A percentile compares a stretch with the other conserved stretches of the same genome.
Conservation (phyloP, 768 basidiomycete genomes). For the Boletus subparvulus region DNA sequence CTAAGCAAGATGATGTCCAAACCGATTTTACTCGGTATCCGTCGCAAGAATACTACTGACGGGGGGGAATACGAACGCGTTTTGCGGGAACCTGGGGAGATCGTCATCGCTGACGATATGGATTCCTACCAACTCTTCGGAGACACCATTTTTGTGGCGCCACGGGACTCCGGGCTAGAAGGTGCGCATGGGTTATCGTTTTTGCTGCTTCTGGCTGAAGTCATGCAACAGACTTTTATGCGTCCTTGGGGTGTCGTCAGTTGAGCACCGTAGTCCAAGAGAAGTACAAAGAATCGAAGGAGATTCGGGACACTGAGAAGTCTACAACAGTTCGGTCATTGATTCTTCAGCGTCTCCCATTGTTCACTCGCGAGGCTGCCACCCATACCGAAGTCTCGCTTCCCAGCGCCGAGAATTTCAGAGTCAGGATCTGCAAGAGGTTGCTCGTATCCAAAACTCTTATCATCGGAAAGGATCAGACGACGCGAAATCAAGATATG, state of each 20-base stretch:
- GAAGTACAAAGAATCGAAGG: slow-evolving; percentile 57
- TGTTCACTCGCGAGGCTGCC: slow-evolving; percentile 62
- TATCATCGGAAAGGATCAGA: slow-evolving; percentile 45
- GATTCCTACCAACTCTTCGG: slow-evolving; percentile 74
- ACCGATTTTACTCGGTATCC: slow-evolving; percentile 69
- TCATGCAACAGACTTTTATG: slow-evolving; percentile 58
- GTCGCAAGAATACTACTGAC: slow-evolving; percentile 43
- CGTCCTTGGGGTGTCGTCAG: slow-evolving; percentile 58
- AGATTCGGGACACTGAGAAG: slow-evolving; percentile 44
- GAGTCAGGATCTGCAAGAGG: slow-evolving; percentile 63
- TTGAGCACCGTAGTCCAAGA: slow-evolving; percentile 48
- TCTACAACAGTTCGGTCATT: slow-evolving; percentile 52
- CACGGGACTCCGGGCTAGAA: slow-evolving; percentile 84
- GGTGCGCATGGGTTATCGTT: slow-evolving; percentile 34
- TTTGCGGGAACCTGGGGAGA: slow-evolving; percentile 63
- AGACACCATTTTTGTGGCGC: slow-evolving; percentile 66
- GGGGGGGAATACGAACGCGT: slow-evolving; percentile 54
- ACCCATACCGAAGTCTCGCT: slow-evolving; percentile 60
- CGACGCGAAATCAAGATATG: slow-evolving; percentile 55
- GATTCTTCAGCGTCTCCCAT: slow-evolving; percentile 72
- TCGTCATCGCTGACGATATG: slow-evolving; percentile 82
- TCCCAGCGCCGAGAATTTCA: slow-evolving; percentile 55
- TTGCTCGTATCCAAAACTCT: slow-evolving; percentile 59
- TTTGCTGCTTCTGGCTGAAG: neutral
- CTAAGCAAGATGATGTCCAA: slow-evolving; percentile 61